Conservation (phyloP, 148 eudicot genomes). For the Vaccinium vitisidaea region DNA sequence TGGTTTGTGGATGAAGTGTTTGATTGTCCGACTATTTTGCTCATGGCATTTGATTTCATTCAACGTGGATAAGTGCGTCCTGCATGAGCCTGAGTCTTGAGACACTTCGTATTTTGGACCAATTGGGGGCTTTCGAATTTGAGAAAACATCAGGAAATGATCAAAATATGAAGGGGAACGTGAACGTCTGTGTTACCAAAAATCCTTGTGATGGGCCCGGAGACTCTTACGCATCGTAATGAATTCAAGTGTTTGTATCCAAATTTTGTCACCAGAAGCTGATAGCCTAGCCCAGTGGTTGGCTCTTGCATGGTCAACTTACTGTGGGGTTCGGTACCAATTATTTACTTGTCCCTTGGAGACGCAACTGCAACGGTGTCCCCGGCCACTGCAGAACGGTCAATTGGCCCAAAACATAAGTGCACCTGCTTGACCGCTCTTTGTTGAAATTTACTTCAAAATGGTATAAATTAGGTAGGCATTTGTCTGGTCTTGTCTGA, state of each 20-base stretch:
- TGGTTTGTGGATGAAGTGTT: not conserved
- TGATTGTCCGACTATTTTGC: not conserved
- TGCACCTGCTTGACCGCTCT: not conserved
- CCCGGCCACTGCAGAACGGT: no score
- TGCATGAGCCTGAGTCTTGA: not conserved
- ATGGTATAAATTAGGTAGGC: not conserved
- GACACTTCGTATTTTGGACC: not conserved
- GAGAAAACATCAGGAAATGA: constrained; percentile 6
- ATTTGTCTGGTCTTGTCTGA: not conserved
- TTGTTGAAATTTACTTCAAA: not conserved
- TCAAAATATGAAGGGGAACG: not conserved
- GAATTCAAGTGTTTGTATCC: not conserved
- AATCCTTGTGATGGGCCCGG: not conserved
- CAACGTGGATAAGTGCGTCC: not conserved
- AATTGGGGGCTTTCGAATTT: not conserved
- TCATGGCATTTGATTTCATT: not conserved
- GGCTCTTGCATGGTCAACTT: not conserved
- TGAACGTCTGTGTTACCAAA: not conserved
- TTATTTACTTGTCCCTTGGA: no score
- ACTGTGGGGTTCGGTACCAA: no score
- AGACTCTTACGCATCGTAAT: not conserved
- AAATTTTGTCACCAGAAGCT: not conserved
- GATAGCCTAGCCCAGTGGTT: not conserved
- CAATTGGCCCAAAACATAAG: not conserved
- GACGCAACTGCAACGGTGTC: no score